Evolutionary conservation across 306 rosid genomes (phyloP).

Genomic region (Trichosanthes truncata): DNA sequence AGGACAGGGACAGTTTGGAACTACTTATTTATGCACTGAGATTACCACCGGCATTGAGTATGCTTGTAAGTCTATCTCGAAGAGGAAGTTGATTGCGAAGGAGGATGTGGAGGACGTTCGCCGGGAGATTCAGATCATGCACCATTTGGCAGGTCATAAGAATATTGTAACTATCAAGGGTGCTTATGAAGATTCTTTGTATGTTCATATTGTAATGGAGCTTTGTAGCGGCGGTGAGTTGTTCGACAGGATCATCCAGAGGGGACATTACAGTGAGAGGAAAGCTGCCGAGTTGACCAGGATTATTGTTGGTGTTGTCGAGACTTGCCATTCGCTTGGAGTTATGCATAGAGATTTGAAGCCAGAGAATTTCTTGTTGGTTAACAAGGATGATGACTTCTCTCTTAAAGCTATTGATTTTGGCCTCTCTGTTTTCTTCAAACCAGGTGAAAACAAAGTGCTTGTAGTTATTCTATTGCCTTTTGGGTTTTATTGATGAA

Average conservation of each 20-base stretch:
- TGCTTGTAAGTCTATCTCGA: conserved; percentile 69
- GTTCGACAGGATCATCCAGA: conserved; percentile 64
- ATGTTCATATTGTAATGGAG: conserved; percentile 78
- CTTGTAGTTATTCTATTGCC: neutral
- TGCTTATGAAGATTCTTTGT: conserved; percentile 61
- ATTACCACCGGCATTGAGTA: conserved; percentile 43
- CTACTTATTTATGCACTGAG: conserved; percentile 52
- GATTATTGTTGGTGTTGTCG: conserved; percentile 67
- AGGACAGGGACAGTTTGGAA: conserved; percentile 73
- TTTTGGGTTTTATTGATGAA: neutral
- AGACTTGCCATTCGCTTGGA: conserved; percentile 70
- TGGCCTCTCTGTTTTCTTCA: conserved; percentile 76
- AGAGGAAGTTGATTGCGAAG: conserved; percentile 60
- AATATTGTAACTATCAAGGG: conserved; percentile 66
- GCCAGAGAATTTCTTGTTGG: conserved; percentile 70
- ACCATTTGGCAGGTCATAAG: conserved; percentile 66
- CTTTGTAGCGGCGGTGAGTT: conserved; percentile 70
- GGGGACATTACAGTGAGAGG: conserved; percentile 66
- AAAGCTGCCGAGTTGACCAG: conserved; percentile 72
- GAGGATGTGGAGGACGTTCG: conserved; percentile 67
- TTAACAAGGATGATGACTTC: conserved; percentile 67
- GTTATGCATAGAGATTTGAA: conserved; percentile 78
- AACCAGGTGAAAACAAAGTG: conserved; percentile 38
- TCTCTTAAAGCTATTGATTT: conserved; percentile 78
- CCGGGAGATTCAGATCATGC: conserved; percentile 74